phyloP scores from a whole-genome alignment of 805 yeast genomes.

The Jamesozyma rosinii region DNA sequence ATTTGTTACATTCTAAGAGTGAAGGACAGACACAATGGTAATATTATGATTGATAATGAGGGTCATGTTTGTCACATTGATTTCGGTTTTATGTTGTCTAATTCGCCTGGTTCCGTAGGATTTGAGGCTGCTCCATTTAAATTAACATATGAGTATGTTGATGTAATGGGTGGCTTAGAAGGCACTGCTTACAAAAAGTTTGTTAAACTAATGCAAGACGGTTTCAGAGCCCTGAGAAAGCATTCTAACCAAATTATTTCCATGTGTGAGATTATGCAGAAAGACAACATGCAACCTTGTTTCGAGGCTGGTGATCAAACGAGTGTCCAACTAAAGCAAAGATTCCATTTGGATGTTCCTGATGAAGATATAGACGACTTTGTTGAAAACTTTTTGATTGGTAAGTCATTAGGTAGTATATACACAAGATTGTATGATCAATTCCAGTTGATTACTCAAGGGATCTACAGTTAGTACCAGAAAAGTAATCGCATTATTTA shows the following conservation, averaged over 20 bases:
- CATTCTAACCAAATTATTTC: conserved; percentile 66
- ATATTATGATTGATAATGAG: conserved; percentile 90
- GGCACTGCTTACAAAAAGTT: conserved; percentile 54
- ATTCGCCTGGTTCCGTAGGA: conserved; percentile 94
- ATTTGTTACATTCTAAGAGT: conserved; percentile 85
- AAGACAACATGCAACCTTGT: conserved; percentile 83
- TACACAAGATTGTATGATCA: conserved; percentile 92
- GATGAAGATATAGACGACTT: conserved; percentile 59
- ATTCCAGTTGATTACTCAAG: conserved; percentile 89
- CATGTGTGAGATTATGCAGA: conserved; percentile 89
- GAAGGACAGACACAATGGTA: conserved; percentile 95
- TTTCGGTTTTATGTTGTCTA: conserved; percentile 85
- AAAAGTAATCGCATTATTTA: too few species aligned
- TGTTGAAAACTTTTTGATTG: conserved; percentile 69
- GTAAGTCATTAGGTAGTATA: conserved; percentile 74
- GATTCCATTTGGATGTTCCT: conserved; percentile 67
- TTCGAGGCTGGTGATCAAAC: conserved; percentile 83
- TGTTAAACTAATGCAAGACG: conserved; percentile 52
- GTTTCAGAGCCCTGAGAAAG: conserved; percentile 65
- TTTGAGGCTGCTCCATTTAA: conserved; percentile 98
- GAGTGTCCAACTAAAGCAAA: conserved; percentile 63
- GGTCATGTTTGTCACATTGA: conserved; percentile 95
- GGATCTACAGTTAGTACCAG: conserved; percentile 71
- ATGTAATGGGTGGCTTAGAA: conserved; percentile 71
- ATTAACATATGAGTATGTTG: conserved; percentile 80